A percentile compares a stretch with the other conserved stretches of the same genome.
Evolutionary conservation across 768 basidiomycete genomes (phyloP).

Genomic region (Lyophyllum decastes): DNA sequence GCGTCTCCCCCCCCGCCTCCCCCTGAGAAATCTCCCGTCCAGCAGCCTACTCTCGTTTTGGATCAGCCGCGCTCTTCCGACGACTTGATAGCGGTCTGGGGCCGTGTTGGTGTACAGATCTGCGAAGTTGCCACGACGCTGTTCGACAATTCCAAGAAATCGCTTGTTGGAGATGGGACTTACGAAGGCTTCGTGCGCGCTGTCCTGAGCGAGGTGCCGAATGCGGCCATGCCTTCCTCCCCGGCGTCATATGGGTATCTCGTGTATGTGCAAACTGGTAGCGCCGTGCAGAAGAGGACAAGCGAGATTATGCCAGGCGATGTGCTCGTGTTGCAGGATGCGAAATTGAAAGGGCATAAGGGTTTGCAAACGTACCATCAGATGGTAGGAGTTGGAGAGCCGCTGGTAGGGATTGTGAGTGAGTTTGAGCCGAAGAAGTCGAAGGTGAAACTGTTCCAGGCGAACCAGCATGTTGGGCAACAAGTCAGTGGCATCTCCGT

Average conservation of each 20-base stretch:
- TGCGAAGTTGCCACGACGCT: conserved; percentile 68
- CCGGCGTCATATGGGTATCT: conserved; percentile 67
- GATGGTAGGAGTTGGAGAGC: conserved; percentile 50
- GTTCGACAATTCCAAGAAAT: conserved; percentile 75
- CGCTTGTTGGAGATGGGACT: conserved; percentile 83
- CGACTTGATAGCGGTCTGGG: conserved; percentile 70
- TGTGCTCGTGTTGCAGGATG: conserved; percentile 72
- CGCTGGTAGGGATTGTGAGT: conserved; percentile 71
- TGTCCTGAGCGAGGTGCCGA: conserved; percentile 66
- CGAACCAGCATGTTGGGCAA: conserved; percentile 83
- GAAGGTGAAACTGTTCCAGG: conserved; percentile 84
- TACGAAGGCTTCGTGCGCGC: conserved; percentile 76
- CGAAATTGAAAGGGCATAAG: conserved; percentile 77
- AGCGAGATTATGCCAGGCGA: conserved; percentile 90
- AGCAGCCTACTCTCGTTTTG: conserved; percentile 14
- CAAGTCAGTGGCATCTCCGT: conserved; percentile 54
- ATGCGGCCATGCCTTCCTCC: conserved; percentile 44
- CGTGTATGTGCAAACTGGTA: conserved; percentile 71
- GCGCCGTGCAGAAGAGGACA: conserved; percentile 65
- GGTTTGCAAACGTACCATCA: conserved; percentile 75
- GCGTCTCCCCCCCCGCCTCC: conserved; percentile 20
- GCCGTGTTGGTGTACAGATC: conserved; percentile 73
- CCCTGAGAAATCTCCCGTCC: conserved; percentile 13
- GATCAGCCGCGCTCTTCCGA: conserved; percentile 53
- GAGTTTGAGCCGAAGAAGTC: conserved; percentile 88